A percentile compares a stretch with the other conserved stretches of the same genome.
Evolutionary conservation across 139 green algal species (phyloP).

Genomic region (Raphidocelis subcapitata): DNA sequence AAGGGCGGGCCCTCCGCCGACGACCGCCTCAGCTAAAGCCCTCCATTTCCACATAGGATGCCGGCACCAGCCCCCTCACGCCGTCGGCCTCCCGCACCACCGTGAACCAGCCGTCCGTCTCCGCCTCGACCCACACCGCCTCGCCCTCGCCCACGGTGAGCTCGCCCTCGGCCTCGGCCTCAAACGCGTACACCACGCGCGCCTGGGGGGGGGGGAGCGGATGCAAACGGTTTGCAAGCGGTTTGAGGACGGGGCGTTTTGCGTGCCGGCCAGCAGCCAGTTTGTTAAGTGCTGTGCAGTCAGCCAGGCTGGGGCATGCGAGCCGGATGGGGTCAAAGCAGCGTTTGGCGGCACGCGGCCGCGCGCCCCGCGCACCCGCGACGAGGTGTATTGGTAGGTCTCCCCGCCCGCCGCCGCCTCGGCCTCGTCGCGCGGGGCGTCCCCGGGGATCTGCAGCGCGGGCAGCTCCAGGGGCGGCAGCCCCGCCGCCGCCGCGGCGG

Average conservation of each 20-base stretch:
- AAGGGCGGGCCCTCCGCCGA: too few relatives aligned
- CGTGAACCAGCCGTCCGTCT: slow-evolving; percentile 67
- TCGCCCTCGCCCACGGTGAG: slow-evolving; percentile 41
- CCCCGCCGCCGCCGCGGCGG: too few relatives aligned
- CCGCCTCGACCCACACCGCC: slow-evolving; percentile 34
- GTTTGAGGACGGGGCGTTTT: background rate
- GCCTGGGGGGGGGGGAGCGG: background rate
- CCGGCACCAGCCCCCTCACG: slow-evolving; percentile 35
- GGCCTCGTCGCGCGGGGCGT: background rate
- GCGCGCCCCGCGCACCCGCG: too few relatives aligned
- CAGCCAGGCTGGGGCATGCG: too few relatives aligned
- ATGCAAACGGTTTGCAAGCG: background rate
- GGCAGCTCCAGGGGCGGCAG: too few relatives aligned
- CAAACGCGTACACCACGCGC: slow-evolving; percentile 44
- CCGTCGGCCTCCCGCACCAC: slow-evolving; percentile 33
- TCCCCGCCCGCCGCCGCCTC: background rate
- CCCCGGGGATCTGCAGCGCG: too few relatives aligned
- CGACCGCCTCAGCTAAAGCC: slow-evolving; percentile 16
- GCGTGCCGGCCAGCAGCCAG: too few relatives aligned
- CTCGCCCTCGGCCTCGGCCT: slow-evolving; percentile 49
- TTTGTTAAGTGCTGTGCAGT: too few relatives aligned
- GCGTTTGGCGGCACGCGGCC: too few relatives aligned
- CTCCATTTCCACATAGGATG: slow-evolving; percentile 37
- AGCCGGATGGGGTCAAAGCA: too few relatives aligned
- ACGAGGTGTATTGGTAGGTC: background rate